Base-by-base conservation (phyloP, 106 monocot species). In the Phalaenopsis aphrodite region DNA sequence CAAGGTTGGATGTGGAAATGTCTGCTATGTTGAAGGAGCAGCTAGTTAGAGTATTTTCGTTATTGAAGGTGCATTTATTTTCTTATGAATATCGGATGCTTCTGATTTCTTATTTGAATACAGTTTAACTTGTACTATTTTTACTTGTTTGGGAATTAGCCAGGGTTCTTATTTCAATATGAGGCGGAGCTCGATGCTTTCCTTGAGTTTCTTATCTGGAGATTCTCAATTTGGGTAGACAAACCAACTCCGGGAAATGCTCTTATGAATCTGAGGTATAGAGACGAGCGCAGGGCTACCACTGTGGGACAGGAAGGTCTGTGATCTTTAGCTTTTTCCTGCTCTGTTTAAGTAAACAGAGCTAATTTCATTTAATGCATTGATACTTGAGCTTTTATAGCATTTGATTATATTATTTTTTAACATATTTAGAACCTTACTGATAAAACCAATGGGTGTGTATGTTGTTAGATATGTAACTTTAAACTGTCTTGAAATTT, bases 141-240 rank as follows among this genome's bases (percentile, higher is more conserved):
- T 57, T 5, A 48, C 48, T 83, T 88, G 83, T 56, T 91, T 85
- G 82, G 79, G 83, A 82, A 91, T 90, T 92, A 99, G 99, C 99
- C 99, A 89, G 99, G 99, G 78, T 83, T 99, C 82, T 86, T 99
- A 78, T 95, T 93, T 82, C 93, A 99, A 85, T 99, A 99, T 77
- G 95, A 95, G 84, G 86, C 93, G 30, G 99, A 99, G 79, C 91
- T 99, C 9, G 93, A 99, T 79, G 91, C 93, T n/a, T 99, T 99
- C 81, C 91, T 99, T 30, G 95, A 99, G 86, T 99, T 99, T 79
- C 93, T 99, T 67, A 95, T 99, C 5, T 99, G 99, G 99, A 99
- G 99, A 83, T 99, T 99, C 84, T 99, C 99, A 24, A 99, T 99
- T 57, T 99, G 99, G 95, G 99, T 93, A 10, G 99, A 99, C 72